Percentiles rank a stretch among this genome's conserved stretches.
Evolutionary conservation across 148 eudicot species (phyloP).

Genomic region (Rhododendron griersonianum): DNA sequence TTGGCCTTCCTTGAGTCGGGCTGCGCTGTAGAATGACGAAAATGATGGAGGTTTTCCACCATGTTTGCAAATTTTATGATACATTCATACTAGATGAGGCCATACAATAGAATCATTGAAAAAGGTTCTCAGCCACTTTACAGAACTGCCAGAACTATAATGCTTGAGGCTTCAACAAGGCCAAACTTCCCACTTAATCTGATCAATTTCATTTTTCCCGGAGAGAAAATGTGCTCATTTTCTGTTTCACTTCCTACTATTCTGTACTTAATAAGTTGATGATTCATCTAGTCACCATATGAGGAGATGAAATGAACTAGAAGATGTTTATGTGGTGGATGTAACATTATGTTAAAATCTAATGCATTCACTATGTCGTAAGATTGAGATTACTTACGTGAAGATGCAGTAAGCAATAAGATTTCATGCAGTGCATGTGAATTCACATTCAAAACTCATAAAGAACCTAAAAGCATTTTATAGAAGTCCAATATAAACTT

Average conservation of each 20-base stretch:
- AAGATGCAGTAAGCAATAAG: background rate
- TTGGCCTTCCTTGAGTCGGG: background rate
- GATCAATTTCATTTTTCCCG: background rate
- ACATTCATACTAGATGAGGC: background rate
- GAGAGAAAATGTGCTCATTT: background rate
- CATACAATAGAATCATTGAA: background rate
- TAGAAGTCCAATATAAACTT: constrained; percentile 1
- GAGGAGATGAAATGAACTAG: background rate
- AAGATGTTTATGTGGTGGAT: background rate
- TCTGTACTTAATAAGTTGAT: background rate
- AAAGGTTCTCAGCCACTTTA: background rate
- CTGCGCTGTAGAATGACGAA: background rate
- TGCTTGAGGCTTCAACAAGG: background rate
- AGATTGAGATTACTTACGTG: background rate
- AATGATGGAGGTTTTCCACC: background rate
- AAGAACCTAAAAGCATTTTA: background rate
- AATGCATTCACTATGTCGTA: background rate
- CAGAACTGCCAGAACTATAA: background rate
- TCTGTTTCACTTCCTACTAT: background rate
- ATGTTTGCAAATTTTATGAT: background rate
- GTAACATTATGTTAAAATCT: background rate
- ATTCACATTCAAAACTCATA: background rate
- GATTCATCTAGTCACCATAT: background rate
- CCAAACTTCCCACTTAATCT: background rate
- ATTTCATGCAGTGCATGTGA: background rate